Base-by-base conservation (phyloP, 2,329 filamentous ascomycete species). In the Ceratocystis harringtonii region DNA sequence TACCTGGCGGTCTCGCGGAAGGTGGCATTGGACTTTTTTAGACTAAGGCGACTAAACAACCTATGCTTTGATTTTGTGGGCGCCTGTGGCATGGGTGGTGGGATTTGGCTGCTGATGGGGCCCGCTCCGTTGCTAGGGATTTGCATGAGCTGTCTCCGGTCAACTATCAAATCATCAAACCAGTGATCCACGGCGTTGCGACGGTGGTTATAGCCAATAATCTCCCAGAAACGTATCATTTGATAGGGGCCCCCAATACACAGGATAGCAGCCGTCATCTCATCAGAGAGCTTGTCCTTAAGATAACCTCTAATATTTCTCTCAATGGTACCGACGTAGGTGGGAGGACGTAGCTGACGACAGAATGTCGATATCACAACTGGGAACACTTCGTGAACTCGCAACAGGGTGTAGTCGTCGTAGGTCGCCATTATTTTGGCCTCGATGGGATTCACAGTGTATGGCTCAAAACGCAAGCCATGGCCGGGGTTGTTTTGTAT, bases 351-450 rank as follows among this genome's bases (percentile, higher is more conserved):
- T 50, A 87, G 71, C 22, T 84, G 78, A 68, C 84, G 79, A 70
- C 81, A 84, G 69, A 86, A 86, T 0, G 84, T 85, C 2, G 84
- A 83, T 60, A 87, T 79, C 19, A 87, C 79, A 22, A 87, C 72
- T 0, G 84, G 84, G 68, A 86, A 87, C 2, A 84, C 79, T 71
- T 87, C 81, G 71, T 87, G 84, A 3, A 86, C 84, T 57, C 81
- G 79, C 52, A 86, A 71, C 32, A 87, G 73, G 0, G 84, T 86
- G 67, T 81, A 77, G 70, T 86, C 81, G 69, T 86, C 83, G 71
- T 87, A 87, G 80, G 83, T 82, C 63, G 73, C 78, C 81, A 87
- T 84, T 45, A 86, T 80, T 69, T 83, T 75, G 17, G 74, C 73
- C 71, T 87, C 84, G 68, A 87, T 83, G 0, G 84, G 84, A 69